Conservation (phyloP, 768 basidiomycete genomes). For the Gyrodon lividus region DNA sequence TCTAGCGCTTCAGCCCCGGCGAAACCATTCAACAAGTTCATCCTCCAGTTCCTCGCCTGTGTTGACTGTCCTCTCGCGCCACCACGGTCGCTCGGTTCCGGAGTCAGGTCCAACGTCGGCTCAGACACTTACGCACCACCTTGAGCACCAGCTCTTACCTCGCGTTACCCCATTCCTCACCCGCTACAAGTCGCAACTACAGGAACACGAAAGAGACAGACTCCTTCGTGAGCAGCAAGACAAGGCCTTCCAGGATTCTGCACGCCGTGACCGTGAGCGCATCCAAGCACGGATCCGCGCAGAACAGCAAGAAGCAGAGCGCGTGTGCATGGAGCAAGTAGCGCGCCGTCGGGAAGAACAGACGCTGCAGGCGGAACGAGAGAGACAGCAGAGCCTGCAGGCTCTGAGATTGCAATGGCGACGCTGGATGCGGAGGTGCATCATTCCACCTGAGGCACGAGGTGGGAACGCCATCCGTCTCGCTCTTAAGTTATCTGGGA, state of each 20-base stretch:
- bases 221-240: constrained; percentile 79
- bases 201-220: constrained; percentile 54
- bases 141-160: constrained; percentile 72
- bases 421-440: constrained; percentile 51
- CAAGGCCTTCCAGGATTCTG: constrained; percentile 67
- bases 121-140: constrained; percentile 58
- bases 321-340: constrained; percentile 30
- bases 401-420: constrained; percentile 52
- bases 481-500: constrained; percentile 55
- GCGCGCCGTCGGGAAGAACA: constrained; percentile 32
- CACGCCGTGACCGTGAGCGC: constrained; percentile 63
- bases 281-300: constrained; percentile 56
- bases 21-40: constrained; percentile 35
- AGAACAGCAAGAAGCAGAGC: constrained; percentile 38
- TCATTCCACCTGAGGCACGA: constrained; percentile 38
- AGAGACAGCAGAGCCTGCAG: constrained; percentile 36
- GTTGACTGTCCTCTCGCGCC: constrained; percentile 82
- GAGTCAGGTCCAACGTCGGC: constrained; percentile 61
- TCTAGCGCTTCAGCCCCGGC: constrained; percentile 78
- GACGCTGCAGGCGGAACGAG: constrained; percentile 37
- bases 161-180: constrained; percentile 76
- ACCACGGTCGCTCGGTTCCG: constrained; percentile 64
- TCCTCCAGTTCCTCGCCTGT: constrained; percentile 41
- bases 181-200: constrained; percentile 52
- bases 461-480: constrained; percentile 37